These are phyloP conservation scores for Calamus simplicifolius DNA, from an alignment of 176 grass and related monocot species.

Conservation along the genomic window DNA sequence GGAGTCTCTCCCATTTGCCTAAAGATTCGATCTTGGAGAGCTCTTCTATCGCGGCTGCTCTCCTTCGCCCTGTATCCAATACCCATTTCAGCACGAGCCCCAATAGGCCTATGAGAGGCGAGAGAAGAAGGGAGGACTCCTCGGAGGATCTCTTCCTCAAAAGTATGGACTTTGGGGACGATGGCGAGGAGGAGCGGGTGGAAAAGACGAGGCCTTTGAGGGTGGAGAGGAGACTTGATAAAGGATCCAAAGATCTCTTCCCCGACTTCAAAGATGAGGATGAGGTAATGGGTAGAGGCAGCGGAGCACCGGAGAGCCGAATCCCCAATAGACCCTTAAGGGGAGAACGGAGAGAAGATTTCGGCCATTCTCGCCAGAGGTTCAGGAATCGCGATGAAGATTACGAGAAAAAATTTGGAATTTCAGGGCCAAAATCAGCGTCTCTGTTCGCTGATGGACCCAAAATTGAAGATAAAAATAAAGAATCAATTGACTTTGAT, in stretches of 20 bases:
- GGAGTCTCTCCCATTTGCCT: background rate
- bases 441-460: background rate
- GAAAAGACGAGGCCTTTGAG: conserved; percentile 7
- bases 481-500: background rate
- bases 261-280: too few relatives aligned
- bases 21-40: background rate
- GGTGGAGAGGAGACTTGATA: background rate
- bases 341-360: too few relatives aligned
- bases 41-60: background rate
- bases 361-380: too few relatives aligned
- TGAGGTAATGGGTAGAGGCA: too few relatives aligned
- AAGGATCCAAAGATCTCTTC: too few relatives aligned
- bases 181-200: conserved; percentile 22
- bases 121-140: background rate
- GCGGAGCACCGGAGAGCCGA: too few relatives aligned
- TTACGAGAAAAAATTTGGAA: too few relatives aligned
- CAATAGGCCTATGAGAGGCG: conserved; percentile 5
- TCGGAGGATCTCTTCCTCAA: conserved; percentile 39
- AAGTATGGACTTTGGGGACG: conserved; percentile 45
- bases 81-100: background rate
- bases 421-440: background rate
- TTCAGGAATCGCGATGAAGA: too few relatives aligned
- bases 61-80: background rate
- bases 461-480: background rate
- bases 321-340: too few relatives aligned